Evolutionary conservation across 371 early-diverging fungal genomes (phyloP).

Genomic region (Saksenaea oblongispora): DNA sequence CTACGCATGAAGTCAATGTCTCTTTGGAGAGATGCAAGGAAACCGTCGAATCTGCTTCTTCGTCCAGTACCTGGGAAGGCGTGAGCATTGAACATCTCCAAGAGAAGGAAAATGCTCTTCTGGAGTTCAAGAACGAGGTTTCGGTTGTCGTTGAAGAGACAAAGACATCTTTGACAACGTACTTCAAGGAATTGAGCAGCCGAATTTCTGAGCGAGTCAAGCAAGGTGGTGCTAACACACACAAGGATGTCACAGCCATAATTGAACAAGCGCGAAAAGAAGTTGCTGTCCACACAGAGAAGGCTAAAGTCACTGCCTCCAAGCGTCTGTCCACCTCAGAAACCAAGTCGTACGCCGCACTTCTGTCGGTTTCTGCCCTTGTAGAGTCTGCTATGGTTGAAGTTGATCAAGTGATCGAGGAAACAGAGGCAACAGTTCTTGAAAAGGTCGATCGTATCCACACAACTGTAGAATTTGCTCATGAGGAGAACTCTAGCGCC

Average conservation of each 20-base stretch:
- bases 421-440: slow-evolving; percentile 15
- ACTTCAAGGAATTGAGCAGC: slow-evolving; percentile 23
- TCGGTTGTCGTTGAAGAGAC: slow-evolving; percentile 19
- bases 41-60: neutral
- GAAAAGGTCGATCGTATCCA: slow-evolving; percentile 26
- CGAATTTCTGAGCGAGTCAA: slow-evolving; percentile 19
- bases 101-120: slow-evolving; percentile 26
- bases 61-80: slow-evolving; percentile 10
- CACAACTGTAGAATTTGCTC: slow-evolving; percentile 23
- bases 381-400: slow-evolving; percentile 29
- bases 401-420: slow-evolving; percentile 17
- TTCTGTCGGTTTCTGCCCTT: slow-evolving; percentile 23
- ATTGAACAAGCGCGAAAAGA: slow-evolving; percentile 23
- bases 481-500: slow-evolving; percentile 17
- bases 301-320: slow-evolving; percentile 23
- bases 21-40: slow-evolving; percentile 32
- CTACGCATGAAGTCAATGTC: slow-evolving; percentile 21
- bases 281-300: slow-evolving; percentile 13
- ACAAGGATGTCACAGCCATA: slow-evolving; percentile 25
- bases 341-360: slow-evolving; percentile 22
- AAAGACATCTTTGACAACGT: slow-evolving; percentile 19
- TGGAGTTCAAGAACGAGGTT: slow-evolving; percentile 27
- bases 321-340: slow-evolving; percentile 24
- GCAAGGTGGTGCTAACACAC: slow-evolving; percentile 26
- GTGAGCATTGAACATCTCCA: slow-evolving; percentile 23